phyloP scores from a whole-genome alignment of 2,329 filamentous ascomycete genomes.

The Calycina herbarum region DNA sequence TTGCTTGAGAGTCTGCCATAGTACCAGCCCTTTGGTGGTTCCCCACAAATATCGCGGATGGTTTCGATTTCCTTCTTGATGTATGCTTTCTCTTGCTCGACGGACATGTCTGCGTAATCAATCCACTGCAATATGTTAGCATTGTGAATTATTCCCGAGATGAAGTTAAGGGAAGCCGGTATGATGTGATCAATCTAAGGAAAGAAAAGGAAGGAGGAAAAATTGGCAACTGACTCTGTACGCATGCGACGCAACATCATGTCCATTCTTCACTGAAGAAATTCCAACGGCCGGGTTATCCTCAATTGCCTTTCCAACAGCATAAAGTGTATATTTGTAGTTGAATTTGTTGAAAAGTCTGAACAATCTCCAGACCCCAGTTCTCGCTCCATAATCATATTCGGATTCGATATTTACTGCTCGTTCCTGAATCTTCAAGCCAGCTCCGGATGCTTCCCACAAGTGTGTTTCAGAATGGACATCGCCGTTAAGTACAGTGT shows the following conservation, averaged over 20 bases:
- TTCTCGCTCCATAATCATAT: conserved; percentile 41
- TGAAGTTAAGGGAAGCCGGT: not conserved
- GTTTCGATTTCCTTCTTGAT: conserved; percentile 41
- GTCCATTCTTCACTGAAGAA: conserved; percentile 42
- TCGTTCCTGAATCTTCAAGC: conserved; percentile 27
- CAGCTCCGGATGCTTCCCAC: conserved; percentile 28
- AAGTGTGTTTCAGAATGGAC: conserved; percentile 29
- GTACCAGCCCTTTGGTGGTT: conserved; percentile 40
- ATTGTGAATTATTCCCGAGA: not conserved
- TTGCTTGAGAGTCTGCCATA: conserved; percentile 41
- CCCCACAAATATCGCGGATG: conserved; percentile 38
- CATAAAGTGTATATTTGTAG: conserved; percentile 46
- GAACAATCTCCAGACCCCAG: conserved; percentile 43
- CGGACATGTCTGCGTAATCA: conserved; percentile 42
- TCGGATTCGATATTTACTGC: conserved; percentile 37
- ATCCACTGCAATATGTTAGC: conserved; percentile 36
- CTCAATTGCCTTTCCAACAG: conserved; percentile 43
- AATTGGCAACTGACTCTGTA: conserved; percentile 26
- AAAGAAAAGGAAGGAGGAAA: not conserved
- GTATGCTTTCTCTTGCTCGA: conserved; percentile 42
- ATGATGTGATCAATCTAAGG: not conserved
- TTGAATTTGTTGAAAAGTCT: conserved; percentile 44
- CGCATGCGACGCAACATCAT: conserved; percentile 45
- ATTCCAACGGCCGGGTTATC: conserved; percentile 43
- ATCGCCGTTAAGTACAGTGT: conserved; percentile 30